Evolutionary conservation across 2,329 filamentous ascomycete species (phyloP).

Genomic region (Lasiodiplodia gonubiensis): DNA sequence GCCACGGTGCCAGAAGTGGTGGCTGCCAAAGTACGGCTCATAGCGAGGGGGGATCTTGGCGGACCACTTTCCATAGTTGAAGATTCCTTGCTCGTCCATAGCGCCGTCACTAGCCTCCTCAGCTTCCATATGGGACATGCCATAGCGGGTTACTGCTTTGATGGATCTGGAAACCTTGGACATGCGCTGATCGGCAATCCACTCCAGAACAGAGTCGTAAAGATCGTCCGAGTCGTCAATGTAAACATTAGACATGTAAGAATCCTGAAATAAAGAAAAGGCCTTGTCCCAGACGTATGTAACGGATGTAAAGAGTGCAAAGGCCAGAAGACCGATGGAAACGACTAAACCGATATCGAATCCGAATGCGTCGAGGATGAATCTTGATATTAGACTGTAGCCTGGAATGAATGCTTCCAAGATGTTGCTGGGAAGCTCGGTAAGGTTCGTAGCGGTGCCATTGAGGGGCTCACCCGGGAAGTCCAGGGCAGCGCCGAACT

Average conservation of each 20-base stretch:
- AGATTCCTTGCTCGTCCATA: conserved; percentile 49
- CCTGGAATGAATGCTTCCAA: conserved; percentile 59
- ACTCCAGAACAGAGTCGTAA: conserved; percentile 50
- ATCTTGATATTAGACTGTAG: conserved; percentile 54
- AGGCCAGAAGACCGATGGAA: conserved; percentile 49
- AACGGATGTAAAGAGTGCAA: conserved; percentile 47
- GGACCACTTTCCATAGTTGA: conserved; percentile 58
- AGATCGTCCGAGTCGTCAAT: conserved; percentile 54
- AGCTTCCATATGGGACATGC: conserved; percentile 41
- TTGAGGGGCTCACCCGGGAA: conserved; percentile 22
- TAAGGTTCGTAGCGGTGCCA: conserved; percentile 31
- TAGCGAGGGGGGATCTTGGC: conserved; percentile 56
- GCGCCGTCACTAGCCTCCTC: conserved; percentile 44
- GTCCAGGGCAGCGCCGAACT: conserved; percentile 1
- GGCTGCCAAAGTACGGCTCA: conserved; percentile 55
- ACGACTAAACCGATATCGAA: conserved; percentile 57
- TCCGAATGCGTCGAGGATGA: conserved; percentile 50
- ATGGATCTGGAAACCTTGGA: conserved; percentile 45
- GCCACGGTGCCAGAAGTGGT: conserved; percentile 52
- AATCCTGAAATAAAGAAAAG: conserved; percentile 40
- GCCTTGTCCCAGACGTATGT: conserved; percentile 45
- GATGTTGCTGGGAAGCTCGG: conserved; percentile 52
- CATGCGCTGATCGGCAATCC: conserved; percentile 51
- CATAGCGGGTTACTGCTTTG: conserved; percentile 49
- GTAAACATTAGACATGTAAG: conserved; percentile 51